A percentile compares a stretch with the other conserved stretches of the same genome.
Evolutionary conservation across 768 basidiomycete genomes (phyloP).

Genomic region (Saitozyma podzolica): DNA sequence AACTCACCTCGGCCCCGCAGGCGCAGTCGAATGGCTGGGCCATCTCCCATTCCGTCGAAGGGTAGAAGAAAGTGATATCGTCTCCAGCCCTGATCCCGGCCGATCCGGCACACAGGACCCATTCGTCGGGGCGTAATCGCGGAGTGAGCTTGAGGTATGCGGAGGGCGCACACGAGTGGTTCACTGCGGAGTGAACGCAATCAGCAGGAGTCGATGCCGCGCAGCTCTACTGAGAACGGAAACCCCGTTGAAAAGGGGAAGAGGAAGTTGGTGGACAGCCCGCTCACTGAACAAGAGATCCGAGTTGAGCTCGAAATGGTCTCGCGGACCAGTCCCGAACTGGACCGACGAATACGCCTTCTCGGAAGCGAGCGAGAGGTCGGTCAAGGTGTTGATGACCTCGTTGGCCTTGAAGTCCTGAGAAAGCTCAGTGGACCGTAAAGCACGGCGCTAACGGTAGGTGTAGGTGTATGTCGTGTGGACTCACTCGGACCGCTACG

Average conservation of each 20-base stretch:
- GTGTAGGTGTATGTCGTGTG: background rate
- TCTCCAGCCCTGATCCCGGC: conserved; percentile 51
- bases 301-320: conserved; percentile 63
- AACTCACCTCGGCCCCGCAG: conserved; percentile 57
- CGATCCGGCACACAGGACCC: conserved; percentile 58
- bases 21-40: conserved; percentile 63
- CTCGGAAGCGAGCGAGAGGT: conserved; percentile 39
- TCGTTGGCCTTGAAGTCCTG: conserved; percentile 44
- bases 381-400: conserved; percentile 33
- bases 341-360: conserved; percentile 62
- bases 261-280: background rate
- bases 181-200: conserved; percentile 50
- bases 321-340: conserved; percentile 56
- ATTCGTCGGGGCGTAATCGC: conserved; percentile 52
- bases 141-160: conserved; percentile 61
- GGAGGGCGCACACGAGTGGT: conserved; percentile 67
- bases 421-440: conserved; percentile 6
- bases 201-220: background rate
- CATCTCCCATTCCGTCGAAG: conserved; percentile 71
- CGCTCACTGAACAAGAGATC: conserved; percentile 63
- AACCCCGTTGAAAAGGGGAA: too few species aligned
- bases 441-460: too few species aligned
- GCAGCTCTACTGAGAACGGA: too few species aligned
- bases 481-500: conserved; percentile 41
- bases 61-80: conserved; percentile 65